phyloP scores from a whole-genome alignment of 2,329 filamentous ascomycete genomes.

The Balansia obtecta region DNA sequence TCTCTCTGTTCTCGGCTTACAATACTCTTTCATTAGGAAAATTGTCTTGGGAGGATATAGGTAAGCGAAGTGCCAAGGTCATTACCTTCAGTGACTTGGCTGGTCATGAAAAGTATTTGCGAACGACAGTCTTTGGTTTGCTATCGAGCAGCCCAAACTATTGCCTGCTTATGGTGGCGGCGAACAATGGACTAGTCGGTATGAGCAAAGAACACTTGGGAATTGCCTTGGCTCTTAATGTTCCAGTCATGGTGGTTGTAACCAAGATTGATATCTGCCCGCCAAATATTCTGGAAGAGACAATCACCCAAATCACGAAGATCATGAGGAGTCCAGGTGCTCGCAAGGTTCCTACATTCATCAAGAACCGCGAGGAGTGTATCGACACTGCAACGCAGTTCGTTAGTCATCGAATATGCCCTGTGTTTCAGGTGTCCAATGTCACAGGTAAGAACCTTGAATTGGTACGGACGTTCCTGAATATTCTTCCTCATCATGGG shows the following conservation, averaged over 20 bases:
- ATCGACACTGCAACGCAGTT: conserved; percentile 95
- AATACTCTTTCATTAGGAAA: conserved; percentile 26
- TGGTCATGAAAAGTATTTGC: conserved; percentile 87
- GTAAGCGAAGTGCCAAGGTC: conserved; percentile 86
- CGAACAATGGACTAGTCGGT: conserved; percentile 91
- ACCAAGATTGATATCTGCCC: conserved; percentile 99
- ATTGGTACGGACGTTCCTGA: conserved; percentile 82
- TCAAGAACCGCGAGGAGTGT: conserved; percentile 82
- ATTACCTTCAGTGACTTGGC: conserved; percentile 94
- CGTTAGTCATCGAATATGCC: conserved; percentile 87
- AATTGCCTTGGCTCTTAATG: conserved; percentile 86
- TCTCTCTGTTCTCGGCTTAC: neutral
- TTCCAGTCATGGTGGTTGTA: conserved; percentile 93
- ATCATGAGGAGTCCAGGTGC: conserved; percentile 92
- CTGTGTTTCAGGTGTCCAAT: conserved; percentile 96
- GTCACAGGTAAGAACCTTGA: conserved; percentile 88
- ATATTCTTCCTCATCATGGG: conserved; percentile 88
- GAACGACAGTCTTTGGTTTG: conserved; percentile 92
- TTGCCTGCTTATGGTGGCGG: conserved; percentile 94
- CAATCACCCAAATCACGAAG: conserved; percentile 78
- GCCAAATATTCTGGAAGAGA: conserved; percentile 88
- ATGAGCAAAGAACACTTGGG: conserved; percentile 98
- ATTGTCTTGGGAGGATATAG: conserved; percentile 95
- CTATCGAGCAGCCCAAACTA: conserved; percentile 94
- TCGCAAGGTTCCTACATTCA: conserved; percentile 89